Evolutionary conservation across 208 protist genomes (phyloP).

Genomic region (Polymyxa betae): DNA sequence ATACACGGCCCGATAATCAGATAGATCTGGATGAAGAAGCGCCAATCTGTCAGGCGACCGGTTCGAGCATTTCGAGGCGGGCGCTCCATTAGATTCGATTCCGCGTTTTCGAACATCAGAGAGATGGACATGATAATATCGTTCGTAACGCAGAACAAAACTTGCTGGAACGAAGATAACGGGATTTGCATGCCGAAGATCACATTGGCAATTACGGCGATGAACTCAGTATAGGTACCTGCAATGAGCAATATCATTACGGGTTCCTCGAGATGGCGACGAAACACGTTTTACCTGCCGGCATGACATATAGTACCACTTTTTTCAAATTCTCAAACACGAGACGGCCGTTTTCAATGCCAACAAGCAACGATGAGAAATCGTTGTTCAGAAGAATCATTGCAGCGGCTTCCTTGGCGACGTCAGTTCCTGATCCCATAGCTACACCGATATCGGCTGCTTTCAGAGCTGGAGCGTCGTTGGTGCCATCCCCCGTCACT

Average conservation of each 20-base stretch:
- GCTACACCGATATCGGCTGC: slow-evolving; percentile 92
- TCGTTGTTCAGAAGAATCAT: slow-evolving; percentile 96
- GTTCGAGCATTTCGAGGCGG: slow-evolving; percentile 61
- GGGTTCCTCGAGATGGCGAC: slow-evolving; percentile 75
- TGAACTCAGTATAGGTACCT: background rate
- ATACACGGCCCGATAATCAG: background rate
- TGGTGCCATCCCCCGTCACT: slow-evolving; percentile 80
- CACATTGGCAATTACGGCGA: slow-evolving; percentile 19
- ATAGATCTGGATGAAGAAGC: background rate
- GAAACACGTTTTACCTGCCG: slow-evolving; percentile 76
- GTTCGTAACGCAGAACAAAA: background rate
- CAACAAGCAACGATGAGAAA: slow-evolving; percentile 91
- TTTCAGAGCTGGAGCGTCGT: slow-evolving; percentile 93
- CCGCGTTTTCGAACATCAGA: slow-evolving; percentile 64
- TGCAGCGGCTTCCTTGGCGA: slow-evolving; percentile 81
- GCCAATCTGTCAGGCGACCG: slow-evolving; percentile 63
- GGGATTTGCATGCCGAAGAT: slow-evolving; percentile 29
- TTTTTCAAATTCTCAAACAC: slow-evolving; percentile 89
- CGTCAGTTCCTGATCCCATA: slow-evolving; percentile 87
- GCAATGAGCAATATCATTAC: no score
- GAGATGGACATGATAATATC: slow-evolving; percentile 65
- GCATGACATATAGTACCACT: slow-evolving; percentile 81
- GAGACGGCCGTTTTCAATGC: slow-evolving; percentile 82
- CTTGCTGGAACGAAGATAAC: slow-evolving; percentile 43
- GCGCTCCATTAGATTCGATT: slow-evolving; percentile 67